A percentile compares a stretch with the other conserved stretches of the same genome.
Conservation (phyloP, 495 filamentous ascomycete genomes). For the Hyphodiscus hymeniophilus region DNA sequence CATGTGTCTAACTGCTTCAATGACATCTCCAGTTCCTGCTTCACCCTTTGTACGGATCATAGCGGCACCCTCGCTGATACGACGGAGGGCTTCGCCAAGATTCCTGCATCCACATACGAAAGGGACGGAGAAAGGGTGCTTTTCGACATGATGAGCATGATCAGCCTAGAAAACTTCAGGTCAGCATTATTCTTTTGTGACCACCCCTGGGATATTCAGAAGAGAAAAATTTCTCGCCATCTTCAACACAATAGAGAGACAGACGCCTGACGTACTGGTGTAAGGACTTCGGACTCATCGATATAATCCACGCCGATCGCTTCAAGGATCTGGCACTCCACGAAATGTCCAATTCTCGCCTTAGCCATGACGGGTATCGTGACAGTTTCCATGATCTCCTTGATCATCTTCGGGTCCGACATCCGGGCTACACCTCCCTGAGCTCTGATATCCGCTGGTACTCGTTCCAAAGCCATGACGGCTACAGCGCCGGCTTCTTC, state of each 20-base stretch:
- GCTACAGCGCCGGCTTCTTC: constrained; percentile 93
- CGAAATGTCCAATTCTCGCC: constrained; percentile 94
- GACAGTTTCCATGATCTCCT: constrained; percentile 92
- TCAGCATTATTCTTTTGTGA: no score
- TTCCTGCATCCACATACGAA: constrained; percentile 98
- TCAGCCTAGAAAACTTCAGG: no score
- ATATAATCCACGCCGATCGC: constrained; percentile 94
- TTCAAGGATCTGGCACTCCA: constrained; percentile 97
- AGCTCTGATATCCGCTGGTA: constrained; percentile 90
- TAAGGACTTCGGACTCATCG: constrained; percentile 95
- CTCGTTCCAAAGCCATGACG: constrained; percentile 97
- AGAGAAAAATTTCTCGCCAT: no score
- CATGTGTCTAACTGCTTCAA: constrained; percentile 96
- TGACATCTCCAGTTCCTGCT: constrained; percentile 95
- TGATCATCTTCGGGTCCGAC: constrained; percentile 93
- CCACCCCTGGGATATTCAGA: no score
- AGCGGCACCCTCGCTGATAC: constrained; percentile 89
- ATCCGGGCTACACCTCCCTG: constrained; percentile 94
- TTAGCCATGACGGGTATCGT: constrained; percentile 99
- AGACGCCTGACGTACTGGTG: no score
- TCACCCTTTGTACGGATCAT: constrained; percentile 99
- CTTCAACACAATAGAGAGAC: no score
- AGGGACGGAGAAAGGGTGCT: constrained; percentile 71
- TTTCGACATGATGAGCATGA: constrained; percentile 83
- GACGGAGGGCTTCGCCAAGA: constrained; percentile 84